These are phyloP conservation scores for Blastobotrys terrestris DNA, from an alignment of 805 yeast species.

Conservation along the genomic window DNA sequence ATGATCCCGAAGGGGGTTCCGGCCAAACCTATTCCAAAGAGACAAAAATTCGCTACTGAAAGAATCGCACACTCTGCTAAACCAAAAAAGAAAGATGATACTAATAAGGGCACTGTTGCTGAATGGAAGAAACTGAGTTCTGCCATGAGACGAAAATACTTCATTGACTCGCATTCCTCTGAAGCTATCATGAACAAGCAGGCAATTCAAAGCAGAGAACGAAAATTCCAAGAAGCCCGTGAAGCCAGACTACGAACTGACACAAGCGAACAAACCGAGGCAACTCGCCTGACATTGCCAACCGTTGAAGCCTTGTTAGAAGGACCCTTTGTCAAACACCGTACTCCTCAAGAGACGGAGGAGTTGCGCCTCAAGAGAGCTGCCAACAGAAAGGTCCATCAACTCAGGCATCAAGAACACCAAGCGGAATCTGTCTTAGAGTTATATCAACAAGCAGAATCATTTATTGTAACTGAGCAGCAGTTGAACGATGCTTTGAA, in stretches of 20 bases:
- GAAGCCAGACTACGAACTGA: slow-evolving; percentile 28
- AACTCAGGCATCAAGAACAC: slow-evolving; percentile 46
- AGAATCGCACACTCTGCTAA: slow-evolving; percentile 50
- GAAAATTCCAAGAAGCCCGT: slow-evolving; percentile 32
- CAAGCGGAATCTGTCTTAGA: slow-evolving; percentile 55
- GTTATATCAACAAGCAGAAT: slow-evolving; percentile 63
- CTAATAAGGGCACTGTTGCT: slow-evolving; percentile 26
- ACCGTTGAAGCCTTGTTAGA: slow-evolving; percentile 53
- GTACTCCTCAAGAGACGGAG: slow-evolving; percentile 65
- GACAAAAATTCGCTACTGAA: slow-evolving; percentile 46
- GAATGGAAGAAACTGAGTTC: slow-evolving; percentile 48
- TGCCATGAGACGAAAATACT: slow-evolving; percentile 65
- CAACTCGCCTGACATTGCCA: slow-evolving; percentile 66
- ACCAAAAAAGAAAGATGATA: slow-evolving; percentile 35
- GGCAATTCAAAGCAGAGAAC: slow-evolving; percentile 35
- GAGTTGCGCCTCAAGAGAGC: slow-evolving; percentile 52
- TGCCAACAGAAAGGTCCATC: slow-evolving; percentile 56
- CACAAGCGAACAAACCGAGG: slow-evolving; percentile 33
- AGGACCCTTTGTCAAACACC: slow-evolving; percentile 64
- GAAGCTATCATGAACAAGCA: slow-evolving; percentile 46
- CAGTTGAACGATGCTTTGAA: slow-evolving; percentile 54
- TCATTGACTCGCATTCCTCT: slow-evolving; percentile 52
- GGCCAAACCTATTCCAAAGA: slow-evolving; percentile 47
- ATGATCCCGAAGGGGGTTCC: slow-evolving; percentile 58
- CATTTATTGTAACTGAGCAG: slow-evolving; percentile 67